These are phyloP conservation scores for Myochromella boudieri DNA, from an alignment of 768 basidiomycete species.

Conservation along the genomic window DNA sequence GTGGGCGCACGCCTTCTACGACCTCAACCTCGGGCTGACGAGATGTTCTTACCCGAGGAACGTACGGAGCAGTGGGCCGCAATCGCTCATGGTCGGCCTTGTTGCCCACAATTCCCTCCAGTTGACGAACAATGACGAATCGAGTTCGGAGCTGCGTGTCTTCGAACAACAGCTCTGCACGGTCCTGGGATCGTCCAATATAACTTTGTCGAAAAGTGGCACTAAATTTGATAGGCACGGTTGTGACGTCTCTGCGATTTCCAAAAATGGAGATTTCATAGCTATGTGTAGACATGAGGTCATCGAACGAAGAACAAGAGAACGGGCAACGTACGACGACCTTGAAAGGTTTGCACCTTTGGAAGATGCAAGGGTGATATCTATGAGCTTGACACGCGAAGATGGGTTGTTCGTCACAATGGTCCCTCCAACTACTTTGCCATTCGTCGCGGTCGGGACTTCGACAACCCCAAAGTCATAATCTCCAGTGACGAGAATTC, in stretches of 20 bases:
- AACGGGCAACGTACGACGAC: constrained; percentile 13
- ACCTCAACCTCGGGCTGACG: constrained; percentile 34
- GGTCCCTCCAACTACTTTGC: constrained; percentile 16
- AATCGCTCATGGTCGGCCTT: constrained; percentile 44
- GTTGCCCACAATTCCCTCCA: constrained; percentile 47
- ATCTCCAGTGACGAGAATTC: constrained; percentile 40
- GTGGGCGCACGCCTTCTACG: constrained; percentile 42
- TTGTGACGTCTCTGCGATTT: constrained; percentile 21
- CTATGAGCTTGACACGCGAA: constrained; percentile 9
- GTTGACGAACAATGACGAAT: constrained; percentile 48
- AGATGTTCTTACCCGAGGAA: constrained; percentile 27
- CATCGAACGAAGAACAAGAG: no score
- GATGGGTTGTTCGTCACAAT: constrained; percentile 25
- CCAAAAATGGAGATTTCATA: constrained; percentile 17
- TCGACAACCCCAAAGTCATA: constrained; percentile 55
- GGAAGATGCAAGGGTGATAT: constrained; percentile 16
- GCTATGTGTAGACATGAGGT: no score
- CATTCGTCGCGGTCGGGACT: constrained; percentile 25
- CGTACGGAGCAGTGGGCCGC: constrained; percentile 45
- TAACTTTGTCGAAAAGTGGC: constrained; percentile 33
- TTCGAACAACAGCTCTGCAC: constrained; percentile 52
- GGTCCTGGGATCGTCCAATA: constrained; percentile 52
- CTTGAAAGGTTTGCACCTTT: constrained; percentile 4
- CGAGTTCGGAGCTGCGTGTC: constrained; percentile 39
- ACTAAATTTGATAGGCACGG: constrained; percentile 24